Base-by-base conservation (phyloP, 192 early-diverging fungal genomes). In the Podila horticola region DNA sequence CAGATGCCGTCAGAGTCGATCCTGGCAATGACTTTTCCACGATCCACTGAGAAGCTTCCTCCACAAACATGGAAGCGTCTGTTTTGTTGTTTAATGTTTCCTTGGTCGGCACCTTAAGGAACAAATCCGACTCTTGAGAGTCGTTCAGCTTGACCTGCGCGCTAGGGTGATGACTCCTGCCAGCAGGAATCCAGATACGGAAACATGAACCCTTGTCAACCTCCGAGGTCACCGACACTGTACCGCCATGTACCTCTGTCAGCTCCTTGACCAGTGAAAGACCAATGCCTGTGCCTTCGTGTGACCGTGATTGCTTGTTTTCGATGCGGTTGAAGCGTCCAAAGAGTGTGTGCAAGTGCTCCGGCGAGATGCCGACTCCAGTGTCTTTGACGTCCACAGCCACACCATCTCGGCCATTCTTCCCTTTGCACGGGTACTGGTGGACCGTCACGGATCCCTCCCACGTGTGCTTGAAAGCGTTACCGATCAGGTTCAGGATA, bases 321-420 rank as follows among this genome's bases (percentile, higher is more conserved):
- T 90, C 87, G n/a, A 90, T 83, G 7, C 88, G 83, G 66, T 92
- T 85, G 72, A 92, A 92, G 12, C 88, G 83, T n/a, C 87, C 86
- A 71, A 92, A 90, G 4, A 92, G 75, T 0, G 81, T 76, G 5
- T 58, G 65, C 12, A 90, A 20, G 22, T 92, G 72, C 7, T 85
- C 74, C 9, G 63, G 12, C 4, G 90, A 79, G 12, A 92, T 92
- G 6, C 90, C 90, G 0, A 84, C 83, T 50, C 90, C 77, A 2
- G 81, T 76, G 24, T 76, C 83, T 51, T 63, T 69, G 33, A 74
- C 72, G 50, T 76, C 82, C 17, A 84, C 58, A 7, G 74, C 58
- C 29, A 89, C 58, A 26, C 70, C 76, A 22, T 82, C 69, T 28
- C 67, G 75, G 17, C 57, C 71, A 69, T 90, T 63, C 31, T 73